phyloP scores from a whole-genome alignment of 768 basidiomycete species.

The Austroboletus festivus region DNA sequence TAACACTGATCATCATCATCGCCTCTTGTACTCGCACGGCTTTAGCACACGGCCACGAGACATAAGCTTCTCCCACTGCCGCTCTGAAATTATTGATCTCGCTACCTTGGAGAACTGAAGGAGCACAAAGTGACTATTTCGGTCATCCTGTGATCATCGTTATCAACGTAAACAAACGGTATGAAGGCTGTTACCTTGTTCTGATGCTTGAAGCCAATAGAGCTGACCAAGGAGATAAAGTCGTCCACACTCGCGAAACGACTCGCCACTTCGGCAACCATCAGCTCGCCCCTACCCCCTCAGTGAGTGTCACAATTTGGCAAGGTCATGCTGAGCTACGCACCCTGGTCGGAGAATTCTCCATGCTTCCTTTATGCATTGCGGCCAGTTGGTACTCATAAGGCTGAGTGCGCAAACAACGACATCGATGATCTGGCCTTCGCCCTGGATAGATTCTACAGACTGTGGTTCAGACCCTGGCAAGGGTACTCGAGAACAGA shows the following conservation, averaged over 20 bases:
- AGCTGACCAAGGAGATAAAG: slow-evolving; percentile 60
- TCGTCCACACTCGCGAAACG: slow-evolving; percentile 67
- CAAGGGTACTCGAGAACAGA: slow-evolving; percentile 73
- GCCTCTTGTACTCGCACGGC: slow-evolving; percentile 90
- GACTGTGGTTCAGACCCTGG: slow-evolving; percentile 68
- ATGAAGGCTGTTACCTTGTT: slow-evolving; percentile 49
- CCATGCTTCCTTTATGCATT: slow-evolving; percentile 85
- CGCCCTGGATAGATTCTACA: slow-evolving; percentile 41
- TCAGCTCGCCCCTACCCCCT: slow-evolving; percentile 64
- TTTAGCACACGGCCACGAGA: slow-evolving; percentile 61
- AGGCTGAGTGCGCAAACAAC: slow-evolving; percentile 92
- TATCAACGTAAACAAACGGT: background rate
- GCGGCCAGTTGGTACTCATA: slow-evolving; percentile 98
- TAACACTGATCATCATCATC: slow-evolving; percentile 49
- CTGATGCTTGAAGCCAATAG: slow-evolving; percentile 71
- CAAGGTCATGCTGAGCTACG: slow-evolving; percentile 27
- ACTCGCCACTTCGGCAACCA: slow-evolving; percentile 87
- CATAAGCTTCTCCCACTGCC: slow-evolving; percentile 59
- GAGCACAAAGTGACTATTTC: slow-evolving; percentile 81
- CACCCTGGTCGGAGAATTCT: slow-evolving; percentile 82
- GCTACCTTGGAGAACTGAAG: slow-evolving; percentile 74
- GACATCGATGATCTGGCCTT: slow-evolving; percentile 82
- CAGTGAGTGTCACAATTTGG: slow-evolving; percentile 8
- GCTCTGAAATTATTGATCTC: slow-evolving; percentile 43
- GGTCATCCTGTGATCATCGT: slow-evolving; percentile 54